Evolutionary conservation across 176 grass and related monocot genomes (phyloP).

Genomic region (Hyparrhenia diplandra): DNA sequence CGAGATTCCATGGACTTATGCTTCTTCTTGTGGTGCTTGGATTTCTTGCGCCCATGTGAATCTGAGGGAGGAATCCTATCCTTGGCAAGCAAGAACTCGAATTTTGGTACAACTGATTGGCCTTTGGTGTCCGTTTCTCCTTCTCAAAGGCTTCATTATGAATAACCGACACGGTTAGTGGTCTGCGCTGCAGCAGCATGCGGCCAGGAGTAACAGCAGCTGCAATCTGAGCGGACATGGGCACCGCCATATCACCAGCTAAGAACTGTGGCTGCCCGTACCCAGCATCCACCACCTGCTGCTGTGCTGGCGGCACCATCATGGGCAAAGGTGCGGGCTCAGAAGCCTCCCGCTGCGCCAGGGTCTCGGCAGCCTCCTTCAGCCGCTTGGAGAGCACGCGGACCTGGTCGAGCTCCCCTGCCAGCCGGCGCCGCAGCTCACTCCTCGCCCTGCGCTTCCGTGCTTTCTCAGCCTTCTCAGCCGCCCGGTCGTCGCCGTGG

Average conservation of each 20-base stretch:
- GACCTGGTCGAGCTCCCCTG: constrained; percentile 75
- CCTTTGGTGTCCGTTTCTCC: constrained; percentile 85
- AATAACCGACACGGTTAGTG: constrained; percentile 49
- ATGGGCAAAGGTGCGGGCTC: background rate
- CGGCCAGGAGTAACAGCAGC: background rate
- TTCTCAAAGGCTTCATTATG: constrained; percentile 63
- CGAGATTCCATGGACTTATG: constrained; percentile 30
- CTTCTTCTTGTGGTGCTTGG: constrained; percentile 60
- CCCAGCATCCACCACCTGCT: constrained; percentile 16
- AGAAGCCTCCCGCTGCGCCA: constrained; percentile 17
- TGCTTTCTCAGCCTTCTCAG: constrained; percentile 23
- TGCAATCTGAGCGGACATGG: constrained; percentile 16
- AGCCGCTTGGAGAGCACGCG: constrained; percentile 61
- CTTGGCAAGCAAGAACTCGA: constrained; percentile 82
- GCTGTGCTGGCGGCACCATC: background rate
- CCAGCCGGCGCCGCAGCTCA: constrained; percentile 63
- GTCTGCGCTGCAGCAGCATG: constrained; percentile 4
- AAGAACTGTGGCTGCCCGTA: constrained; percentile 53
- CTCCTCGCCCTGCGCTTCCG: constrained; percentile 51
- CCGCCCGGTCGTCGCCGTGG: background rate
- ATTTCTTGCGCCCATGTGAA: constrained; percentile 58
- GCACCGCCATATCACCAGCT: background rate
- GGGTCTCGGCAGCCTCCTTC: constrained; percentile 35
- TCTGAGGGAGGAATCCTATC: constrained; percentile 68
- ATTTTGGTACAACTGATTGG: constrained; percentile 71